phyloP scores from a whole-genome alignment of 2,329 filamentous ascomycete genomes.

The Apiospora pterosperma region DNA sequence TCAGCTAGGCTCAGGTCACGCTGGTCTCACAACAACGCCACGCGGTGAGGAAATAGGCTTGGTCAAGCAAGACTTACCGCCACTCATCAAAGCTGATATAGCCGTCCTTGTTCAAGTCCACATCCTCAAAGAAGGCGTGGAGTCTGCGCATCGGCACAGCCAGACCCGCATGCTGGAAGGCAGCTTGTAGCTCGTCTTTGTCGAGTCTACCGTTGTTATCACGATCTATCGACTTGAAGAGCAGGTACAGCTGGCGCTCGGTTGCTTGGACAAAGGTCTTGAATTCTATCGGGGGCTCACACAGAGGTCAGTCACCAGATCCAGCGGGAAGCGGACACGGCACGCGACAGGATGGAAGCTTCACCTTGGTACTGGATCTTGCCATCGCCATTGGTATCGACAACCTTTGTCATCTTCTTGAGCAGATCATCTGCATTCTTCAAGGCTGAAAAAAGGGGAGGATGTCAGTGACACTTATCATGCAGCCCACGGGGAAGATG shows the following conservation, averaged over 20 bases:
- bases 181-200: slow-evolving; percentile 75
- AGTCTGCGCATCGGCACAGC: slow-evolving; percentile 74
- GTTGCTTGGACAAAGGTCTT: slow-evolving; percentile 82
- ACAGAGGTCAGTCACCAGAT: background rate
- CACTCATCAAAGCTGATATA: slow-evolving; percentile 91
- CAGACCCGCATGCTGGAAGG: slow-evolving; percentile 76
- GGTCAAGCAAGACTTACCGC: slow-evolving; percentile 62
- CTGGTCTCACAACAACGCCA: background rate
- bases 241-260: slow-evolving; percentile 74
- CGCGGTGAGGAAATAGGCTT: background rate
- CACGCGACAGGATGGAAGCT: background rate
- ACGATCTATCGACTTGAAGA: slow-evolving; percentile 85
- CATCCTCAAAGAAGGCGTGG: slow-evolving; percentile 81
- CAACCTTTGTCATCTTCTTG: slow-evolving; percentile 72
- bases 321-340: background rate
- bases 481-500: background rate
- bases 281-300: slow-evolving; percentile 64
- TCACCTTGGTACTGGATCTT: slow-evolving; percentile 85
- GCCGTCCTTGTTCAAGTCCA: slow-evolving; percentile 87
- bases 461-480: slow-evolving; percentile 12
- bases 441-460: slow-evolving; percentile 46
- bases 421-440: slow-evolving; percentile 91
- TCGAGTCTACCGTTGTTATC: slow-evolving; percentile 84
- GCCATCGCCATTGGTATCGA: slow-evolving; percentile 85
- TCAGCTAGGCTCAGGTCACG: background rate